Percentiles rank a stretch among this genome's conserved stretches.
Evolutionary conservation across 2,329 filamentous ascomycete species (phyloP).

Genomic region (Fusarium pilosicola): DNA sequence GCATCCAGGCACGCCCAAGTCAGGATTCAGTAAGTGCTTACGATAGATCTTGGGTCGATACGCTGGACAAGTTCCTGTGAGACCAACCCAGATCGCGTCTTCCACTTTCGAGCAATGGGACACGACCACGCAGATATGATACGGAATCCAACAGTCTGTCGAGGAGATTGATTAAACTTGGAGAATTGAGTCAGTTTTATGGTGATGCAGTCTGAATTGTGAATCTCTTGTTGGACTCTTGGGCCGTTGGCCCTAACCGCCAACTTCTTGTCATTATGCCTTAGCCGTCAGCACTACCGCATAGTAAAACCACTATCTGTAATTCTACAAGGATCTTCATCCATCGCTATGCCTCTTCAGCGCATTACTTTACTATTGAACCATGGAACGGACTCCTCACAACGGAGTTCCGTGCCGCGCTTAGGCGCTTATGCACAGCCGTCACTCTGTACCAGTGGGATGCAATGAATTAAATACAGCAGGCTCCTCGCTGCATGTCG

Average conservation of each 20-base stretch:
- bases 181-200: not conserved
- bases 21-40: not conserved
- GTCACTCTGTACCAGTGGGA: not conserved
- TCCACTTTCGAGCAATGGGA: not conserved
- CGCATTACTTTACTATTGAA: rapidly evolving
- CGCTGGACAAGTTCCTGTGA: not conserved
- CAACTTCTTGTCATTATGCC: not conserved
- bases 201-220: not conserved
- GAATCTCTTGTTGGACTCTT: not conserved
- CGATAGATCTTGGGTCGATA: not conserved
- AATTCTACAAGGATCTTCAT: not conserved
- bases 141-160: too few species aligned
- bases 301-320: not conserved
- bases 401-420: not conserved
- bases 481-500: not conserved
- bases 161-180: too few species aligned
- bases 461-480: conserved; percentile 3
- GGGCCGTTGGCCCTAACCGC: not conserved
- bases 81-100: too few species aligned
- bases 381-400: not conserved
- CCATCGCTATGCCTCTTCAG: not conserved
- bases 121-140: not conserved
- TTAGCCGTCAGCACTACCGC: conserved; percentile 1
- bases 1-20: not conserved
- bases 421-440: not conserved